Conservation (phyloP, 164 flowering plant species). For the Macadamia tetraphylla region DNA sequence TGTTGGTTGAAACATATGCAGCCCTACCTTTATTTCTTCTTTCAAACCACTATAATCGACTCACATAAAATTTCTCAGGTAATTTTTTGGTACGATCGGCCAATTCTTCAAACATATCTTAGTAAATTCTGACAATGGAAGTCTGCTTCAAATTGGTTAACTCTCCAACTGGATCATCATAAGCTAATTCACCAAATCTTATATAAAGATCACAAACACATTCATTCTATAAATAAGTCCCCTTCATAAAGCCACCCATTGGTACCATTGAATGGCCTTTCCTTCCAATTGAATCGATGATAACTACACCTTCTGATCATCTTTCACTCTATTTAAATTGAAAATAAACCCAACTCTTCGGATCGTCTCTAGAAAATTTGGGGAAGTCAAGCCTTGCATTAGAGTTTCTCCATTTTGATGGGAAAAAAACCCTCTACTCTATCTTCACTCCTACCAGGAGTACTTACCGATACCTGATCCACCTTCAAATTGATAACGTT, state of each 20-base stretch:
- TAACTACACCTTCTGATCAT: background rate
- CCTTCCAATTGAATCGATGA: background rate
- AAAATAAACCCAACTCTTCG: too few species aligned
- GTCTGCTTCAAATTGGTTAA: background rate
- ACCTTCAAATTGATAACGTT: too few species aligned
- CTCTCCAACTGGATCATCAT: background rate
- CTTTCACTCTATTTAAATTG: too few species aligned
- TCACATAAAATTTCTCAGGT: background rate
- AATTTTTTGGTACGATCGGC: background rate
- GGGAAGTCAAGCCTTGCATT: too few species aligned
- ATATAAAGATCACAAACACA: background rate
- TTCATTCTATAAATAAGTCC: background rate
- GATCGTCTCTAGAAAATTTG: too few species aligned
- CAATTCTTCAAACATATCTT: background rate
- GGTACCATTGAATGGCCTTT: background rate
- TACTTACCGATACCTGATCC: too few species aligned
- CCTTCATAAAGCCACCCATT: background rate
- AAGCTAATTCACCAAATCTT: background rate
- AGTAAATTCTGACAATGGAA: background rate
- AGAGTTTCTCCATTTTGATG: too few species aligned
- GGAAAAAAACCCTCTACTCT: too few species aligned
- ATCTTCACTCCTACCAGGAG: too few species aligned
- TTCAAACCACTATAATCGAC: background rate
- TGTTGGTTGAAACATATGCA: background rate
- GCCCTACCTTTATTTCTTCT: background rate